Conservation (phyloP, 371 early-diverging fungal species). For the Gilbertella persicaria region DNA sequence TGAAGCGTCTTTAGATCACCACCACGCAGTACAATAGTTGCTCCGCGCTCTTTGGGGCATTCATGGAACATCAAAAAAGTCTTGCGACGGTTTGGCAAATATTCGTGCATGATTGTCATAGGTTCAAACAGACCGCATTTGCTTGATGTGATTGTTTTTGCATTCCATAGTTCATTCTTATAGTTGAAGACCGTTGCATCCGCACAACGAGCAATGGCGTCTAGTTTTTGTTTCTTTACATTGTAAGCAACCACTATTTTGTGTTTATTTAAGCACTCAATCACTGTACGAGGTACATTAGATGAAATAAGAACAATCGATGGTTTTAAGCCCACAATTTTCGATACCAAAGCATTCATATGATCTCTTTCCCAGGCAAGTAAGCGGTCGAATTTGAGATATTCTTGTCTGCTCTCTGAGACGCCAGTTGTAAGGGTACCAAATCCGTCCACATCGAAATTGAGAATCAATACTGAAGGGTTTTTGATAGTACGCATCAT, state of each 20-base stretch:
- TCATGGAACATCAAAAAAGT: conserved; percentile 87
- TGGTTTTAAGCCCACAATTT: conserved; percentile 77
- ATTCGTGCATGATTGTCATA: conserved; percentile 74
- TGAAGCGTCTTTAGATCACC: conserved; percentile 58
- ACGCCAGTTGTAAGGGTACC: conserved; percentile 12
- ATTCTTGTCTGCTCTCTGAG: conserved; percentile 13
- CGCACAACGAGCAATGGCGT: conserved; percentile 81
- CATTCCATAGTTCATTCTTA: conserved; percentile 70
- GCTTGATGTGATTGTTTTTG: conserved; percentile 66
- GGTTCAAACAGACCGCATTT: conserved; percentile 77
- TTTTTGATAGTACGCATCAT: conserved; percentile 71
- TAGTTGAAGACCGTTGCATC: conserved; percentile 81
- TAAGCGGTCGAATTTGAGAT: conserved; percentile 65
- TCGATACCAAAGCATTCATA: conserved; percentile 69
- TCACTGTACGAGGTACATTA: conserved; percentile 76
- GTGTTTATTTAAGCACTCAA: conserved; percentile 79
- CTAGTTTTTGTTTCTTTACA: conserved; percentile 80
- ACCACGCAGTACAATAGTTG: conserved; percentile 89
- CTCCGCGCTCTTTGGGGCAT: conserved; percentile 77
- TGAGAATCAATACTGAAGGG: conserved; percentile 83
- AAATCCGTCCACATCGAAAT: conserved; percentile 86
- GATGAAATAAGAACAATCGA: conserved; percentile 79
- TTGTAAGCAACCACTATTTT: conserved; percentile 79
- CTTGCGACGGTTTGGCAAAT: conserved; percentile 76
- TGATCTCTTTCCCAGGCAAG: conserved; percentile 82